Evolutionary conservation across 2,329 filamentous ascomycete genomes (phyloP).

Genomic region (Passalora sequoiae): DNA sequence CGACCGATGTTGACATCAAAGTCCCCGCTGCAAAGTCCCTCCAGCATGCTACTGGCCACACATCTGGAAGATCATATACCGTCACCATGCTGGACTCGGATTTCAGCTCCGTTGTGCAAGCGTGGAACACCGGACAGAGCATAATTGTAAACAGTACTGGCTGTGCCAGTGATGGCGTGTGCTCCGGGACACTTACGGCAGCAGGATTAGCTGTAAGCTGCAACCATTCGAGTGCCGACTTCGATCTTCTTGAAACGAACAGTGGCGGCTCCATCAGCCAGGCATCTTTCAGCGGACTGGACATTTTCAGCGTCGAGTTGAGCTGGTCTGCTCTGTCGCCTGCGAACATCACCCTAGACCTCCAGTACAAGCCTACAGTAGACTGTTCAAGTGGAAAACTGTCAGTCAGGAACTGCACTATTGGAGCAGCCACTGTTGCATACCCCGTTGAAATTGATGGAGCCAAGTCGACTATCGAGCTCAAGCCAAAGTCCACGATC

Average conservation of each 20-base stretch:
- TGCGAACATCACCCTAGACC: conserved; percentile 10
- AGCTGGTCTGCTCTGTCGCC: conserved; percentile 10
- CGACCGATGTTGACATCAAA: conserved; percentile 5
- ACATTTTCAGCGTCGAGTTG: conserved; percentile 11
- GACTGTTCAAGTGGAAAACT: conserved; percentile 10
- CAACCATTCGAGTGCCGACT: conserved; percentile 10
- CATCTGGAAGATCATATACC: conserved; percentile 13
- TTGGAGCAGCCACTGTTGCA: conserved; percentile 13
- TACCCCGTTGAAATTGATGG: conserved; percentile 15
- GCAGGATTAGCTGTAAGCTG: conserved; percentile 16
- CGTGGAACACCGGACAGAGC: conserved; percentile 9
- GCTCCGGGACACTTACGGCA: conserved; percentile 9
- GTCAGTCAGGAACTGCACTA: conserved; percentile 14
- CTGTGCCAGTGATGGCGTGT: conserved; percentile 13
- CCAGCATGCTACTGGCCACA: conserved; percentile 11
- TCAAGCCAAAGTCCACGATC: conserved; percentile 1
- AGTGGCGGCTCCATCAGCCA: conserved; percentile 7
- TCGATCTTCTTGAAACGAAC: conserved; percentile 6
- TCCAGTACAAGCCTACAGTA: conserved; percentile 15
- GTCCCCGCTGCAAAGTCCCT: conserved; percentile 9
- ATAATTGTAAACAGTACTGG: conserved; percentile 8
- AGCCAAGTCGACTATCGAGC: conserved; percentile 15
- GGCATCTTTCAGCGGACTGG: conserved; percentile 10
- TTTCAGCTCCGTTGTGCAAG: conserved; percentile 12
- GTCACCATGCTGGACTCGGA: conserved; percentile 11